Percentiles rank a stretch among this genome's conserved stretches.
Evolutionary conservation across 345 rosid species (phyloP).

Genomic region (Eucalyptus paniculata): DNA sequence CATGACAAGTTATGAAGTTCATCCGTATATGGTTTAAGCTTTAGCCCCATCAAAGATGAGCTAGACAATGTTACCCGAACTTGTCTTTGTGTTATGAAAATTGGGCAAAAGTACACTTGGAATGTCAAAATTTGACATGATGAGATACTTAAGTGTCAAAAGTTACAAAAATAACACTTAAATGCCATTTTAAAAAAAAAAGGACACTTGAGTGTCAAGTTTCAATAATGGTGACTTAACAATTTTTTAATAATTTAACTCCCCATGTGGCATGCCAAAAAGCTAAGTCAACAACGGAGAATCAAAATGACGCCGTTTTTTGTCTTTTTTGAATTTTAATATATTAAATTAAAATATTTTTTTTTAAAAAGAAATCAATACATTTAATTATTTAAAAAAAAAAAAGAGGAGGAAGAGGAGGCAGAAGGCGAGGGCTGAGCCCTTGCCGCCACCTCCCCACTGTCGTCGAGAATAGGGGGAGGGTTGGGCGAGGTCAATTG

Average conservation of each 20-base stretch:
- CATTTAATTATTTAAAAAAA: too few relatives aligned
- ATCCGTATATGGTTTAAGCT: not conserved
- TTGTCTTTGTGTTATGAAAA: not conserved
- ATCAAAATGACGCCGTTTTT: rapidly evolving
- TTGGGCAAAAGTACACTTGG: not conserved
- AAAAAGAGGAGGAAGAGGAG: too few relatives aligned
- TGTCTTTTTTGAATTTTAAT: rapidly evolving
- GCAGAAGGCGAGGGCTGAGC: rapidly evolving
- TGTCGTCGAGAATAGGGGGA: rapidly evolving
- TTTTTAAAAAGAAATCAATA: too few relatives aligned
- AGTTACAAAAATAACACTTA: rapidly evolving
- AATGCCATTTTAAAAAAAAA: rapidly evolving
- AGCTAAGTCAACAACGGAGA: too few relatives aligned
- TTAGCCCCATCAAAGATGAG: not conserved
- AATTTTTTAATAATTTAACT: too few relatives aligned
- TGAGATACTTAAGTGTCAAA: rapidly evolving
- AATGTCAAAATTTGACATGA: rapidly evolving
- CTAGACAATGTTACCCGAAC: not conserved
- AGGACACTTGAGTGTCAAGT: too few relatives aligned
- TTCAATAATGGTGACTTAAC: rapidly evolving
- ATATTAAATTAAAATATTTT: too few relatives aligned
- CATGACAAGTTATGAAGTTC: not conserved
- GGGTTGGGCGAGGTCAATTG: rapidly evolving
- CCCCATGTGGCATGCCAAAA: rapidly evolving
- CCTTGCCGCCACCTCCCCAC: rapidly evolving